Evolutionary conservation across 2,329 filamentous ascomycete species (phyloP).

Genomic region (Rugonectria rugulosa): DNA sequence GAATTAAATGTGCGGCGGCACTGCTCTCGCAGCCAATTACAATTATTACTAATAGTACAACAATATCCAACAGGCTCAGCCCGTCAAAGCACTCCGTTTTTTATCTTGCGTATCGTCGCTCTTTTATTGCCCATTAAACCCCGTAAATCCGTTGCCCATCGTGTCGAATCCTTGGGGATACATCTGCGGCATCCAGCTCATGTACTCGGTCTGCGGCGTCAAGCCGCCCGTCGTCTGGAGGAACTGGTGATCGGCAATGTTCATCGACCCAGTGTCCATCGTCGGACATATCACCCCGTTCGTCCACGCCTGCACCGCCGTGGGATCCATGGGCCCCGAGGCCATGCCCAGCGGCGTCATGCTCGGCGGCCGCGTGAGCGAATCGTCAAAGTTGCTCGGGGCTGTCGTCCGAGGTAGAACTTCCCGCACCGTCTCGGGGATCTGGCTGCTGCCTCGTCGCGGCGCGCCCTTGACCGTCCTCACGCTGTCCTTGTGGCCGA

Average conservation of each 20-base stretch:
- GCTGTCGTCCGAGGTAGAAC: conserved; percentile 21
- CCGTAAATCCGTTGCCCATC: conserved; percentile 34
- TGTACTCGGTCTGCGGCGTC: conserved; percentile 38
- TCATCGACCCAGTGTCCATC: conserved; percentile 28
- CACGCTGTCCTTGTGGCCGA: conserved; percentile 43
- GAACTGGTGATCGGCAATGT: conserved; percentile 30
- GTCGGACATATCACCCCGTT: conserved; percentile 37
- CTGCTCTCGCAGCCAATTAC: too few species aligned
- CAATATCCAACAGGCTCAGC: conserved; percentile 22
- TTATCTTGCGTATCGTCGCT: conserved; percentile 7
- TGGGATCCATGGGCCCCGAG: conserved; percentile 22
- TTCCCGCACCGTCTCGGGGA: conserved; percentile 34
- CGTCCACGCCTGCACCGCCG: conserved; percentile 42
- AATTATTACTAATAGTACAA: conserved; percentile 29
- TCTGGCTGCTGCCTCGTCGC: conserved; percentile 36
- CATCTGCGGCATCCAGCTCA: conserved; percentile 33
- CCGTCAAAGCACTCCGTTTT: background rate
- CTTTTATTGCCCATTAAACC: conserved; percentile 34
- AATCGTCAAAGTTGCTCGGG: conserved; percentile 26
- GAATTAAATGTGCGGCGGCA: too few species aligned
- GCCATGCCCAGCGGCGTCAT: conserved; percentile 26
- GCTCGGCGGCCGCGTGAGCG: conserved; percentile 32
- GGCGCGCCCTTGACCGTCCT: conserved; percentile 35
- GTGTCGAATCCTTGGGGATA: conserved; percentile 37
- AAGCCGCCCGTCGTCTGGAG: conserved; percentile 29